Evolutionary conservation across 2,329 filamentous ascomycete species (phyloP), one percentile per base, ranked within the genome.

Genomic region (Acarospora socialis): DNA sequence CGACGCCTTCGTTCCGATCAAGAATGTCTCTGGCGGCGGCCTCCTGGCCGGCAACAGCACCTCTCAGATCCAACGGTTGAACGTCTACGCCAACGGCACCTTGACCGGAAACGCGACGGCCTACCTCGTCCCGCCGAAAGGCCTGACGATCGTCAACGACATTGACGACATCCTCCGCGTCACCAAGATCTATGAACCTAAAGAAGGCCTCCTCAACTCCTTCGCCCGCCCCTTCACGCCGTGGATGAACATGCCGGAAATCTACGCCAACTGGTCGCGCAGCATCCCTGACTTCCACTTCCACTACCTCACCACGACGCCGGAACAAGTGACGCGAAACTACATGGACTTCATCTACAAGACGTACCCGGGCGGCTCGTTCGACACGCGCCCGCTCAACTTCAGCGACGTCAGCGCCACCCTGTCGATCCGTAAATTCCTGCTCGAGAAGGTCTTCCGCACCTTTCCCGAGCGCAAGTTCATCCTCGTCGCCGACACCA

Each of bases 151-250:
- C 38, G 60, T 86, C 43, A 80, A 73, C 1, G 81, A 86, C 46
- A 81, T 86, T 39, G 80, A 84, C 43, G 81, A 86, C 47, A 82
- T 83, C 36, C 66, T 84, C 0, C 73, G 80, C n/a, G 59, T 84
- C 2, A 86, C 80, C 34, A 81, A 82, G 54, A 86, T 86, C 49
- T 86, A 81, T 51, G 54, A 79, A 27, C 80, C 80, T 0, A 70
- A 73, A 41, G 68, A 84, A 48, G 81, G 80, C 4, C 60, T 86
- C 0, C 60, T 84, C 7, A 86, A 86, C 56, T 75, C 77, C 0
- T 84, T 86, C 46, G 79, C 79, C 0, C 66, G 70, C 3, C 63
- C 75, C 0, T 86, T 81, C 49, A 66, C 63, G 0, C 63, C 70
- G 0, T 86, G 80, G 80, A 63, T 77, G 62, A 77, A 84, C 54